These are phyloP conservation scores for Fusarium nisikadoi DNA, from an alignment of 2,329 filamentous ascomycete species.

Conservation along the genomic window DNA sequence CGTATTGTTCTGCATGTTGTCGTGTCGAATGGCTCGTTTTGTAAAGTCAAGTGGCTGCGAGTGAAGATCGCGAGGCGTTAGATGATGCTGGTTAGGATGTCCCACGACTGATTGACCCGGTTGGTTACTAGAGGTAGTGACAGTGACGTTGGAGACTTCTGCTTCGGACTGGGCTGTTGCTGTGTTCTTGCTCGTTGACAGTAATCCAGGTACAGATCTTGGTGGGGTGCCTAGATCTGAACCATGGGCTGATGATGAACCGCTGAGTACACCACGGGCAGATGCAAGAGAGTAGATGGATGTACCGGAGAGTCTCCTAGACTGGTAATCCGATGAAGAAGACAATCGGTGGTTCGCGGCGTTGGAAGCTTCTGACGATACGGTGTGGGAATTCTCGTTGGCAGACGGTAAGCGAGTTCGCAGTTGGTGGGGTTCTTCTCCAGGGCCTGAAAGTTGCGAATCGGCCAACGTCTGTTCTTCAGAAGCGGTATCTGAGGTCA, in stretches of 20 bases:
- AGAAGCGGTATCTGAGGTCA: slow-evolving; percentile 53
- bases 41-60: slow-evolving; percentile 57
- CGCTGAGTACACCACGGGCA: slow-evolving; percentile 61
- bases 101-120: slow-evolving; percentile 54
- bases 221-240: slow-evolving; percentile 59
- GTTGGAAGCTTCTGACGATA: slow-evolving; percentile 61
- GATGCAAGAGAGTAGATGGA: slow-evolving; percentile 78
- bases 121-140: slow-evolving; percentile 61
- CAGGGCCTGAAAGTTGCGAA: slow-evolving; percentile 55
- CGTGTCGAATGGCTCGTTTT: slow-evolving; percentile 54
- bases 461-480: slow-evolving; percentile 51
- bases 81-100: slow-evolving; percentile 53
- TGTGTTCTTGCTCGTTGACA: slow-evolving; percentile 57
- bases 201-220: slow-evolving; percentile 58
- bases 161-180: slow-evolving; percentile 61
- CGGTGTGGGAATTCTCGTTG: slow-evolving; percentile 43
- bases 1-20: slow-evolving; percentile 48
- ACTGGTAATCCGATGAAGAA: slow-evolving; percentile 63
- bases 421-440: slow-evolving; percentile 60
- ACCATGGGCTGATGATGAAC: slow-evolving; percentile 63
- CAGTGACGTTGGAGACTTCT: slow-evolving; percentile 61
- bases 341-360: slow-evolving; percentile 51
- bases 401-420: slow-evolving; percentile 51
- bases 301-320: slow-evolving; percentile 76
- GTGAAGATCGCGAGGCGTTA: slow-evolving; percentile 57